phyloP scores from a whole-genome alignment of 2,329 filamentous ascomycete genomes.

The Beauveria varroae region DNA sequence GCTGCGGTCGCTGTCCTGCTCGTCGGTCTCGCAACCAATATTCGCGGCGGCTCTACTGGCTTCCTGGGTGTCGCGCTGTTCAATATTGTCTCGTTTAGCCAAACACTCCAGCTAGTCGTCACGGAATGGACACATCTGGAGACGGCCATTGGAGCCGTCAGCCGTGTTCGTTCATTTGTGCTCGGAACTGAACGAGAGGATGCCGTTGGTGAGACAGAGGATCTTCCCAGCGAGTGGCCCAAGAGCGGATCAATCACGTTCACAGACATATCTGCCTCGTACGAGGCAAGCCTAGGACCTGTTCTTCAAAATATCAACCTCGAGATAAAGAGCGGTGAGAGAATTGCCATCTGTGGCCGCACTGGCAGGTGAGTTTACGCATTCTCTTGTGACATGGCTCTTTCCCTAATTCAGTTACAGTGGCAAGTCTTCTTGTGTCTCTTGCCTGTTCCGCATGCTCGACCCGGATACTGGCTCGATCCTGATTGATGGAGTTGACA shows the following conservation, averaged over 20 bases:
- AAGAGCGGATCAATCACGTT: conserved; percentile 20
- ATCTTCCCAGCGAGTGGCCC: conserved; percentile 21
- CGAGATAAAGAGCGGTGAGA: conserved; percentile 25
- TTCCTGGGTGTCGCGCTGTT: conserved; percentile 22
- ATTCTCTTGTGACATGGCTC: background rate
- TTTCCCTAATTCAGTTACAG: conserved; percentile 17
- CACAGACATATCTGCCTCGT: conserved; percentile 22
- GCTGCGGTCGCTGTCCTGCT: conserved; percentile 38
- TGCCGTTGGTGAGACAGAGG: conserved; percentile 12
- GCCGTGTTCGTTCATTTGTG: conserved; percentile 21
- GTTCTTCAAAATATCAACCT: conserved; percentile 25
- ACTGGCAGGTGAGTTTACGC: conserved; percentile 25
- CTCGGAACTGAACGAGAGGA: conserved; percentile 18
- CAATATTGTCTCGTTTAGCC: conserved; percentile 23
- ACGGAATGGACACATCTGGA: conserved; percentile 26
- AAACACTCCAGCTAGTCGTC: conserved; percentile 23
- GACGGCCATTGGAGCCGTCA: conserved; percentile 21
- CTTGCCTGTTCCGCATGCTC: conserved; percentile 39
- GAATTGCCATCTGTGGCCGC: conserved; percentile 36
- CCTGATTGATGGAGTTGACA: conserved; percentile 36
- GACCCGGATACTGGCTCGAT: conserved; percentile 35
- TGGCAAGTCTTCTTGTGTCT: conserved; percentile 29
- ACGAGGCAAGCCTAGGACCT: conserved; percentile 16
- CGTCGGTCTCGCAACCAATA: conserved; percentile 34
- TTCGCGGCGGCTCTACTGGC: conserved; percentile 23